Percentiles rank a stretch among this genome's conserved stretches.
These are phyloP conservation scores for Ophidiomyces ophidiicola DNA, from an alignment of 2,329 filamentous ascomycete genomes.

Conservation along the genomic window DNA sequence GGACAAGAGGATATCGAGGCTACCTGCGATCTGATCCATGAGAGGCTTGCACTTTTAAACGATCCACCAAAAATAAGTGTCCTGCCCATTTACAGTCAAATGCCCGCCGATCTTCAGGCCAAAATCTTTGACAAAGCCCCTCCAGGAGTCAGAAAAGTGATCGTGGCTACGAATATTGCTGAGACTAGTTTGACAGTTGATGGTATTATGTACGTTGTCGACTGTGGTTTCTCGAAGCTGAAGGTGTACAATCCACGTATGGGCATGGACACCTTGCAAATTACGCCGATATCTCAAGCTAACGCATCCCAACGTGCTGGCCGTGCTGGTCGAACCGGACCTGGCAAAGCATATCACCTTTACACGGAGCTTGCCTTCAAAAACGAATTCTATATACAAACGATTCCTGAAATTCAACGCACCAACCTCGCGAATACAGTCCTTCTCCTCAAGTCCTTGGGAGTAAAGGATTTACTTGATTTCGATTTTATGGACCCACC, in stretches of 20 bases:
- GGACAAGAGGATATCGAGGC: conserved; percentile 97
- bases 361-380: conserved; percentile 92
- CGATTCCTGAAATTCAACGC: conserved; percentile 93
- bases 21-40: conserved; percentile 84
- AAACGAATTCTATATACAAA: conserved; percentile 91
- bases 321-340: conserved; percentile 84
- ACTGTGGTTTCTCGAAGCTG: conserved; percentile 89
- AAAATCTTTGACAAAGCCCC: conserved; percentile 92
- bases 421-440: conserved; percentile 95
- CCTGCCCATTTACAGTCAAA: conserved; percentile 95
- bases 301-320: conserved; percentile 90
- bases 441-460: conserved; percentile 81
- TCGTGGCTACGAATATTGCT: conserved; percentile 96
- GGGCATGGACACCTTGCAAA: conserved; percentile 98
- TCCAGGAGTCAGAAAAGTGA: conserved; percentile 87
- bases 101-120: conserved; percentile 94
- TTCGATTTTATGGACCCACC: conserved; percentile 99
- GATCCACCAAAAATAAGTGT: conserved; percentile 92
- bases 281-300: conserved; percentile 93
- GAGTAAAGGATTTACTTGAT: conserved; percentile 84
- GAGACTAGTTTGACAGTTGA: conserved; percentile 97
- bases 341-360: conserved; percentile 86
- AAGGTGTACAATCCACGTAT: conserved; percentile 98
- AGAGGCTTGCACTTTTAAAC: conserved; percentile 75
- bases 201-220: conserved; percentile 98